Evolutionary conservation across 768 basidiomycete genomes (phyloP).

Genomic region (Mrakia gelida): DNA sequence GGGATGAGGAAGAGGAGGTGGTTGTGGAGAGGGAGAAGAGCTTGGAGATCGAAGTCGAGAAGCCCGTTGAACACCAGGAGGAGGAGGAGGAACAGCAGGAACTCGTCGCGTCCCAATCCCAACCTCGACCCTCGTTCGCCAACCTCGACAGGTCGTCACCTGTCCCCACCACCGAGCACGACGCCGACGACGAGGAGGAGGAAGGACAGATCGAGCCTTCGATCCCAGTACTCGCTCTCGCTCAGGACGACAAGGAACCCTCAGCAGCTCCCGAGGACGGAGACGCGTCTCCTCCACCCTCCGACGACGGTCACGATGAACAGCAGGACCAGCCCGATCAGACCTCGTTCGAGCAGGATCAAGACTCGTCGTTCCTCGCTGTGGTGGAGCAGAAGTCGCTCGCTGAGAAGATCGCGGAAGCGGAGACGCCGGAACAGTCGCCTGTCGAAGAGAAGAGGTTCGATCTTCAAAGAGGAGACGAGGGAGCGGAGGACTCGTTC

Average conservation of each 20-base stretch:
- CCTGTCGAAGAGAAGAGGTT: background rate
- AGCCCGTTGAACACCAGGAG: background rate
- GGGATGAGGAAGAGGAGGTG: background rate
- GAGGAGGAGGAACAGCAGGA: background rate
- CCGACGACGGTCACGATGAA: background rate
- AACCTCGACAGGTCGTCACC: slow-evolving; percentile 2
- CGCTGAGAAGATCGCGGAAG: slow-evolving; percentile 9
- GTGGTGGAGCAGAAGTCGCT: slow-evolving; percentile 23
- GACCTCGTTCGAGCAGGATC: background rate
- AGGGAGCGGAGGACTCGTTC: background rate
- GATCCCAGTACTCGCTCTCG: background rate
- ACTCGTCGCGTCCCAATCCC: background rate
- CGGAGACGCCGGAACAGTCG: background rate
- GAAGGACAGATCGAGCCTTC: background rate
- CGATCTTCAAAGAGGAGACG: slow-evolving; percentile 1
- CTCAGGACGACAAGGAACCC: background rate
- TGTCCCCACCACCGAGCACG: background rate
- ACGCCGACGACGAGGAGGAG: too few species aligned
- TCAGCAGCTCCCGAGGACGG: background rate
- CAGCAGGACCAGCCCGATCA: background rate
- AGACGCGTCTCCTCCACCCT: background rate
- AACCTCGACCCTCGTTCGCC: background rate
- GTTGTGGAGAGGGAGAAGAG: background rate
- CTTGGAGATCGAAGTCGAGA: background rate
- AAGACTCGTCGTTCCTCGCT: slow-evolving; percentile 17